Evolutionary conservation across 75 land plant genomes (phyloP).

Genomic region (Chamaecyparis obtusa): DNA sequence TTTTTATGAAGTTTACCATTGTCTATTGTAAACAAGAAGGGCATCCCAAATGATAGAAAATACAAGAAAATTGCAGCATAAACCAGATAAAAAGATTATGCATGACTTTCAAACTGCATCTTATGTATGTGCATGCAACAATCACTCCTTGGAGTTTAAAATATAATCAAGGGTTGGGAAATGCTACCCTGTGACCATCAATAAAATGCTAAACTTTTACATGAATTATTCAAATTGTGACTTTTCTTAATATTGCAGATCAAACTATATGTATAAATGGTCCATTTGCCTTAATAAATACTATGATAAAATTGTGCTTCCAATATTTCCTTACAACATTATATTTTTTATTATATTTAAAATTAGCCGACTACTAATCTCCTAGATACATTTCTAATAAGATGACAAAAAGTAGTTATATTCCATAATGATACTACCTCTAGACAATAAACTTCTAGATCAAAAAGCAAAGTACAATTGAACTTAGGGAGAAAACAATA

Average conservation of each 20-base stretch:
- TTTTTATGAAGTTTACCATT: too few species aligned
- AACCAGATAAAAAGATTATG: too few species aligned
- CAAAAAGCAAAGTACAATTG: neutral
- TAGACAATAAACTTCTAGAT: neutral
- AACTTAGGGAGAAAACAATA: neutral
- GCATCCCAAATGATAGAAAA: neutral
- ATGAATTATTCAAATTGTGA: neutral
- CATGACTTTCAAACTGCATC: neutral
- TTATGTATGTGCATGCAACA: neutral
- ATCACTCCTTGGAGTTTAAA: neutral
- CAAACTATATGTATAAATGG: neutral
- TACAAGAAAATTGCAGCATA: neutral
- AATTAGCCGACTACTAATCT: neutral
- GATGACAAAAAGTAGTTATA: neutral
- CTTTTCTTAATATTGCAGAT: too few species aligned
- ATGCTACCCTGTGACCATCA: neutral
- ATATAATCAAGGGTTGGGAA: neutral
- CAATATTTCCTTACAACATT: neutral
- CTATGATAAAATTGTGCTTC: neutral
- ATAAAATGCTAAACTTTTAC: neutral
- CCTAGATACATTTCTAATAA: neutral
- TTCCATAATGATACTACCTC: neutral
- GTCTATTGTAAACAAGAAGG: too few species aligned
- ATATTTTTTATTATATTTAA: too few species aligned
- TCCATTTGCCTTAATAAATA: too few species aligned